These are phyloP conservation scores for Fusarium sp. DNA, from an alignment of 2,329 filamentous ascomycete species.

Conservation along the genomic window DNA sequence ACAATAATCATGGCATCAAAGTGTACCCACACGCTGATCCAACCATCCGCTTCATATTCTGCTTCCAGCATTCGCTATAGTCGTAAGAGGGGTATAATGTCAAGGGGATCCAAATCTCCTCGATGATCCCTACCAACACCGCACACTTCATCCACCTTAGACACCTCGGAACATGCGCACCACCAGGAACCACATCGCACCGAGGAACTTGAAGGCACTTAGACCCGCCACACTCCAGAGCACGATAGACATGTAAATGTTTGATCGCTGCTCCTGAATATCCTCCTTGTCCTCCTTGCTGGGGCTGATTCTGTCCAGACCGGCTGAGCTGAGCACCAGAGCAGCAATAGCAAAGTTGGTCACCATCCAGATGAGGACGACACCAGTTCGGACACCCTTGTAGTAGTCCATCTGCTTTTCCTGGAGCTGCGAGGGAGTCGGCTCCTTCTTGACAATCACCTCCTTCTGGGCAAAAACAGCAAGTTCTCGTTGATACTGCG, in stretches of 20 bases:
- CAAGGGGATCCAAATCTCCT: slow-evolving; percentile 29
- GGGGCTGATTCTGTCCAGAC: slow-evolving; percentile 75
- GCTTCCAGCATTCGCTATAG: slow-evolving; percentile 7
- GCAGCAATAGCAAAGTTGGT: slow-evolving; percentile 91
- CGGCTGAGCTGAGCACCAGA: slow-evolving; percentile 86
- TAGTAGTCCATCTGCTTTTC: slow-evolving; percentile 99
- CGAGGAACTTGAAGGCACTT: slow-evolving; percentile 87
- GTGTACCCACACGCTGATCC: slow-evolving; percentile 35
- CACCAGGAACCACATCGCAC: slow-evolving; percentile 92
- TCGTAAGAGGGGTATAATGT: slow-evolving; percentile 46
- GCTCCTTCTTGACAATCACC: slow-evolving; percentile 75
- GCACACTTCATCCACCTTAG: slow-evolving; percentile 47
- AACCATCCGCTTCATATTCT: slow-evolving; percentile 15
- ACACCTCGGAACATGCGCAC: slow-evolving; percentile 85
- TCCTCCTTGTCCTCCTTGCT: slow-evolving; percentile 49
- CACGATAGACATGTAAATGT: slow-evolving; percentile 87
- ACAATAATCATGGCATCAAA: slow-evolving; percentile 26
- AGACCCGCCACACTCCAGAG: slow-evolving; percentile 90
- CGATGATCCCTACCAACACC: slow-evolving; percentile 7
- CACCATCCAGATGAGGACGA: slow-evolving; percentile 96
- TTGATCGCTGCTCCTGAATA: slow-evolving; percentile 68
- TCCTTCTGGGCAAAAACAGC: slow-evolving; percentile 79
- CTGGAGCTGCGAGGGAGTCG: slow-evolving; percentile 65
- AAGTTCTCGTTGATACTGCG: slow-evolving; percentile 91
- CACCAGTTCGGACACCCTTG: slow-evolving; percentile 91